phyloP scores from a whole-genome alignment of 441 rosid species.

The Geranium incanum region DNA sequence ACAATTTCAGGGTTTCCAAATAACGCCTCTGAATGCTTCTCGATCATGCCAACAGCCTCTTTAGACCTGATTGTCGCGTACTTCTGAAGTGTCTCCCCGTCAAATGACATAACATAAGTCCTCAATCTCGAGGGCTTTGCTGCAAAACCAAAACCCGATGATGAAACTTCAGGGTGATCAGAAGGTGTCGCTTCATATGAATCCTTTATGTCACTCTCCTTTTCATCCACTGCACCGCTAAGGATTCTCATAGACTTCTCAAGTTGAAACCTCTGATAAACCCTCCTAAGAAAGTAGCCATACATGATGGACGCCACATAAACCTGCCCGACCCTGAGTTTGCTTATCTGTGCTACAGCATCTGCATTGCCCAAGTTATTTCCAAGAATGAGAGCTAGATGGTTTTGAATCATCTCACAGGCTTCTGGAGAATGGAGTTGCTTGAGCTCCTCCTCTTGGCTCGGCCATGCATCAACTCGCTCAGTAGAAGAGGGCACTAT shows the following conservation, averaged over 20 bases:
- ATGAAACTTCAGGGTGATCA: conserved; percentile 48
- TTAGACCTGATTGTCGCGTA: conserved; percentile 83
- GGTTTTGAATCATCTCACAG: conserved; percentile 90
- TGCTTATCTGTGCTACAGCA: conserved; percentile 70
- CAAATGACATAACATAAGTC: conserved; percentile 80
- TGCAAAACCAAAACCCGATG: conserved; percentile 51
- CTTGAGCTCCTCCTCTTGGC: conserved; percentile 56
- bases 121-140: conserved; percentile 55
- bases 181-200: conserved; percentile 40
- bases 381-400: conserved; percentile 68
- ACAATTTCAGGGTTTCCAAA: conserved; percentile 82
- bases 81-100: conserved; percentile 78
- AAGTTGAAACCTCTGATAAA: conserved; percentile 90
- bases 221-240: conserved; percentile 35
- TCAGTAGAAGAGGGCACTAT: conserved; percentile 45
- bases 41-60: conserved; percentile 77
- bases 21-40: conserved; percentile 90
- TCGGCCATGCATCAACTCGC: conserved; percentile 55
- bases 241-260: conserved; percentile 82
- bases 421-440: conserved; percentile 76
- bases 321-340: conserved; percentile 84
- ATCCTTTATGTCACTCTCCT: conserved; percentile 20
- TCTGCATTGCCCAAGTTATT: conserved; percentile 46
- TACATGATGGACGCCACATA: conserved; percentile 96
- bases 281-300: conserved; percentile 83